Evolutionary conservation across 306 rosid genomes (phyloP), one percentile per base, ranked within the genome.

Genomic region (Dalbergia cultrata): DNA sequence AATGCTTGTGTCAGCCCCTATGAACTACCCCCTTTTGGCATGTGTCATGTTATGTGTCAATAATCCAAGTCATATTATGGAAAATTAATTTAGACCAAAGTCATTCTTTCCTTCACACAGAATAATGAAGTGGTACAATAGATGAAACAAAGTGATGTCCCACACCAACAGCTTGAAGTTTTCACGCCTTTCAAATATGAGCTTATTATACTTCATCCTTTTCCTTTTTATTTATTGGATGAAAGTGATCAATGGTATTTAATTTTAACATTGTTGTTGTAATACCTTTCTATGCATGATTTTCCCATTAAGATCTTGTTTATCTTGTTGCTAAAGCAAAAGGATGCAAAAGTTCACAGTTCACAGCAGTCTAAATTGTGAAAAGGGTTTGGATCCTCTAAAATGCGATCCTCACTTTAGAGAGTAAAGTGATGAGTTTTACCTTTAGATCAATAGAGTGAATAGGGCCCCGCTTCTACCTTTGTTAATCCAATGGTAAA

Each of bases 191-290:
- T 54, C 70, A 31, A 53, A 44, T 71, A 71, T 21, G 61, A 63
- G 58, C 70, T 65, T 81, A 72, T 78, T 72, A 39, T 65, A 67
- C 72, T 21, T 63, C 45, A 67, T 39, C 64, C 13, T 57, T 60
- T 50, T 41, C 11, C 33, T 26, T 66, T 57, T 49, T 34, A 21
- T 44, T 64, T 34, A 47, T 67, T 41, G 6, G 79, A 76, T 54
- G 39, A 59, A 59, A 75, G 37, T 35, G 50, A 68, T 49, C 33
- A 61, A 7, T 53, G 43, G 54, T 50, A 34, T 57, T 47, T 21
- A 59, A 62, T 18, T 12, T 52, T 65, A 37, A 72, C 71, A 44
- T 78, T 78, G 69, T 35, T 67, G 13, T 26, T 59, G 64, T 72
- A 44, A 31, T 65, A 54, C 33, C 45, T 72, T 12, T 31, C 64